Base-by-base conservation (phyloP, 1,284 basidiomycete species). In the Sanghuangporus weigelae region DNA sequence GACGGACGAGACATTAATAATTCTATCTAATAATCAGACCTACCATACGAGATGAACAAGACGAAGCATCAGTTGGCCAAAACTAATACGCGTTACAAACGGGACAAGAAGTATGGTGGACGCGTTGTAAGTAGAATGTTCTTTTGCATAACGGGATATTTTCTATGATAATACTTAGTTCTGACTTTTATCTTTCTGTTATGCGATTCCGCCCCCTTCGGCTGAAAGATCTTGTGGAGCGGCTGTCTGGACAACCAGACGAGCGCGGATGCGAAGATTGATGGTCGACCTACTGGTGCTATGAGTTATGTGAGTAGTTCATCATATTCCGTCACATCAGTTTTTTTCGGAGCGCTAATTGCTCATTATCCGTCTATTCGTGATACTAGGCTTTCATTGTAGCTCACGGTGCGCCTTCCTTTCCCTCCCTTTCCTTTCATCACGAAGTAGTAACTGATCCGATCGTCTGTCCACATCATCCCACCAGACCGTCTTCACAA, bases 161-260 rank as follows among this genome's bases (percentile, higher is more conserved):
- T 11, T 12, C n/a, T 42, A 42, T 42, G 11, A 40, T 40, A 14
- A 40, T 40, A n/a, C n/a, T n/a, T n/a, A n/a, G n/a, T n/a, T n/a
- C 26, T 31, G 26, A 31, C 26, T 31, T 31, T 4, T 31, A 31
- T 5, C 3, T 31, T 26, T 31, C 26, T 31, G 26, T 31, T 31
- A 5, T 4, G 26, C 26, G 2, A 5, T 31, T 31, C 26, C 5
- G 26, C 26, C 26, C 26, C 26, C 26, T n/a, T 12, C 11, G 2
- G 10, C 10, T n/a, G 1, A 42, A 51, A 83, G 81, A 88, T 92
- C 39, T 86, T 85, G 16, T 95, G 88, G 85, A 91, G 90, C 69
- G 96, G 95, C 5, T 96, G 95, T 77, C 95, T 93, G 71, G 95
- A 98, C 72, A 84, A 86, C 12, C 94, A 97, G 76, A 97, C 95